Evolutionary conservation across 306 rosid species (phyloP), one percentile per base, ranked within the genome.

Genomic region (Fragaria ananassa): DNA sequence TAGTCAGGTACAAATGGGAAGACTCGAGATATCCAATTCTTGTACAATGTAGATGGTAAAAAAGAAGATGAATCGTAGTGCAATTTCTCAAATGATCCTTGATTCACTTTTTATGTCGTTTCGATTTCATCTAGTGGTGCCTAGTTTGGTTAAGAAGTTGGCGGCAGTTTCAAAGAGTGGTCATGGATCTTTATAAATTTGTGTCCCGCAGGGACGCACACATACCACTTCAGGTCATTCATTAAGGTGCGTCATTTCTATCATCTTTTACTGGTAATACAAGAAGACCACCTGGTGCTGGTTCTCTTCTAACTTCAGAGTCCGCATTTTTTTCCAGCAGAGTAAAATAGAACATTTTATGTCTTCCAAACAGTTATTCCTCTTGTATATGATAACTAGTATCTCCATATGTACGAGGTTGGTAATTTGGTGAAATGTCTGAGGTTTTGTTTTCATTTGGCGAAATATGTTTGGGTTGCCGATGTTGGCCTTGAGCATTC

Each of bases 11-110:
- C 19, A 5, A 42, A 61, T 10, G 46, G 19, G 44, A 10, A 49
- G 21, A 7, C 10, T 53, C 37, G 4, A 13, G 15, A 42, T 54
- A 10, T 37, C 54, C 41, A 60, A 69, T 42, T 63, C 51, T 51
- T 70, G 12, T 70, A 23, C 31, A 54, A 76, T 42, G 58, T 76
- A 31, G 5, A 39, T 62, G 37, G 71, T 12, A 39, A 66, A 60
- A 58, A 44, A 8, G 47, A 79, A 68, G 19, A 35, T 25, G 63
- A 67, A 17, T 37, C 4, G 8, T 15, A 8, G 45, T 73, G 77
- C 21, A 12, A 13, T 41, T 57, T 25, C 42, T 6, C 13, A 8
- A 2, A 41, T 17, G 18, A 37, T 27, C 17, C 29, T 73, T 1
- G 7, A 31, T 42, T 25, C 44, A 3, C 47, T 25, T 73, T 60